Evolutionary conservation across 139 green algal species (phyloP).

Genomic region (Micromonas pusilla): DNA sequence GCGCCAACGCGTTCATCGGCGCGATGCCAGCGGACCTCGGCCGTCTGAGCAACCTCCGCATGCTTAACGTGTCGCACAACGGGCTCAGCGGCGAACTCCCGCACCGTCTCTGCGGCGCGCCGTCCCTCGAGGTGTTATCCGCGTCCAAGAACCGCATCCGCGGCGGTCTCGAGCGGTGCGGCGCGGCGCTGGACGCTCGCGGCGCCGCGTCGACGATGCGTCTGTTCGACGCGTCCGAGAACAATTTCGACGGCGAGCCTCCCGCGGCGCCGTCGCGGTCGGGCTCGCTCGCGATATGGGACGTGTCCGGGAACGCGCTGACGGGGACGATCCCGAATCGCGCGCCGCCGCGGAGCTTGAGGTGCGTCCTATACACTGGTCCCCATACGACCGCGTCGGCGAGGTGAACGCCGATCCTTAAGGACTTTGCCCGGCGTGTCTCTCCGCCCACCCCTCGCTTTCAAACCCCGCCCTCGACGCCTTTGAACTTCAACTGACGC

Average conservation of each 20-base stretch:
- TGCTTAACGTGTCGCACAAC: conserved; percentile 9
- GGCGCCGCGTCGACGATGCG: background rate
- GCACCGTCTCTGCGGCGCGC: background rate
- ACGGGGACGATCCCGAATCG: background rate
- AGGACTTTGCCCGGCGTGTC: too few species aligned
- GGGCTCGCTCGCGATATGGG: background rate
- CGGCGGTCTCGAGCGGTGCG: background rate
- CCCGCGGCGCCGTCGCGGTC: background rate
- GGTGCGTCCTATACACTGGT: too few species aligned
- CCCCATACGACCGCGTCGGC: too few species aligned
- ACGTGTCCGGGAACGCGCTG: background rate
- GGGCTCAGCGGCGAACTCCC: background rate
- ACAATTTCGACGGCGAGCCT: background rate
- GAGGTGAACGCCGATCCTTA: too few species aligned
- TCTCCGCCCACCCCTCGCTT: too few species aligned
- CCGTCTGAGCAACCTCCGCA: background rate
- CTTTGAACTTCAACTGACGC: too few species aligned
- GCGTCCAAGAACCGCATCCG: background rate
- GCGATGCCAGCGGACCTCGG: background rate
- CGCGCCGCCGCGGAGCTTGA: background rate
- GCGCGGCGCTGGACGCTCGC: background rate
- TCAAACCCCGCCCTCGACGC: too few species aligned
- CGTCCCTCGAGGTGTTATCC: conserved; percentile 3
- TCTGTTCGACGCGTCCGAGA: conserved; percentile 8
- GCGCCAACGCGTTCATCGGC: background rate